phyloP scores from a whole-genome alignment of 1,284 basidiomycete genomes.

The Ustilago sp. region DNA sequence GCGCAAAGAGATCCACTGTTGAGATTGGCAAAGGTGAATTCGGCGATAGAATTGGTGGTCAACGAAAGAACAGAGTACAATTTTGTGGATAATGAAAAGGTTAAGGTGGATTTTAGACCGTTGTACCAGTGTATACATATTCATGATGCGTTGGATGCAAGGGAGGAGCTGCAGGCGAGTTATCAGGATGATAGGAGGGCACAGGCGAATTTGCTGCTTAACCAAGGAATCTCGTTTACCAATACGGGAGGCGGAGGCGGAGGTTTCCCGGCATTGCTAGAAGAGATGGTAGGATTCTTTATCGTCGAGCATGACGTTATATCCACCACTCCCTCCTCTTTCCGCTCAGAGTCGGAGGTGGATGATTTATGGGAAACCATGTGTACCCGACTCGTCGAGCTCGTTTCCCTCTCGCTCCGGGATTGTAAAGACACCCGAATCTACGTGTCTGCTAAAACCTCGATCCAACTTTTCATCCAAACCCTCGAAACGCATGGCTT shows the following conservation, averaged over 20 bases:
- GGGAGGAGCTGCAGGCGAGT: conserved; percentile 87
- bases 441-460: conserved; percentile 86
- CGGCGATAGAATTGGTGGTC: conserved; percentile 90
- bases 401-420: conserved; percentile 80
- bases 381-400: conserved; percentile 80
- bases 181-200: conserved; percentile 93
- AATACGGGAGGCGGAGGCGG: conserved; percentile 7
- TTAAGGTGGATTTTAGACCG: conserved; percentile 92
- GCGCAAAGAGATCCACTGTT: conserved; percentile 63
- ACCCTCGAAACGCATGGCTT: conserved; percentile 88
- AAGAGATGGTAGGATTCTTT: conserved; percentile 99
- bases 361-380: conserved; percentile 97
- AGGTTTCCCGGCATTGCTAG: conserved; percentile 67
- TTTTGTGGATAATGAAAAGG: conserved; percentile 87
- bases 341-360: conserved; percentile 88
- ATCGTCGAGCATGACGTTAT: conserved; percentile 95
- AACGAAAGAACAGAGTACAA: conserved; percentile 95
- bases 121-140: conserved; percentile 98
- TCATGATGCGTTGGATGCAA: conserved; percentile 87
- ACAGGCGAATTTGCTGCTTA: conserved; percentile 95
- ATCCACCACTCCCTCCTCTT: conserved; percentile 78
- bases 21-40: conserved; percentile 86
- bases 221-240: conserved; percentile 72
- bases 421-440: conserved; percentile 84
- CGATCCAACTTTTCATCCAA: conserved; percentile 87